Conservation (phyloP, 2,329 filamentous ascomycete species). For the Coniochaeta hoffmannii region DNA sequence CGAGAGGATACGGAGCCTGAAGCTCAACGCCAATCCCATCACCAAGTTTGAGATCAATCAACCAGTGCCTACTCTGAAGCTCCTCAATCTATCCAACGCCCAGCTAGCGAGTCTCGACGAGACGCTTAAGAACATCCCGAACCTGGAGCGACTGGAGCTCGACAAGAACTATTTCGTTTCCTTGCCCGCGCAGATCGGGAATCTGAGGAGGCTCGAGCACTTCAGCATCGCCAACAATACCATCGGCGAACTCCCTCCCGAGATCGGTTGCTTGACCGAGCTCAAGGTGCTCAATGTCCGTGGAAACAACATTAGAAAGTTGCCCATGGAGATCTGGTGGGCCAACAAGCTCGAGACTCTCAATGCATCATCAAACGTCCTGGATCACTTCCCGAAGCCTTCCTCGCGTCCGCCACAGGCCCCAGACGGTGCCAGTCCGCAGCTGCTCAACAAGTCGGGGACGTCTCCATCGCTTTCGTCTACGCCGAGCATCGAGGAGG, state of each 20-base stretch:
- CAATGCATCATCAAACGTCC: constrained; percentile 90
- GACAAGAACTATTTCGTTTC: constrained; percentile 96
- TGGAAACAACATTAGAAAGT: constrained; percentile 83
- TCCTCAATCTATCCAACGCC: constrained; percentile 82
- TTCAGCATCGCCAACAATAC: constrained; percentile 93
- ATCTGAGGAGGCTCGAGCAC: constrained; percentile 74
- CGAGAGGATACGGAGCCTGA: constrained; percentile 71
- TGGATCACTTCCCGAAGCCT: constrained; percentile 86
- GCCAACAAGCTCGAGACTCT: constrained; percentile 83
- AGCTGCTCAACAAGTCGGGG: constrained; percentile 23
- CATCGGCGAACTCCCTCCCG: constrained; percentile 72
- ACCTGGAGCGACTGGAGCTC: constrained; percentile 78
- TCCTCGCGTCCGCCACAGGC: constrained; percentile 60
- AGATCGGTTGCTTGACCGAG: constrained; percentile 82
- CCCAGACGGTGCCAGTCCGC: constrained; percentile 40
- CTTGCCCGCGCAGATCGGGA: constrained; percentile 77
- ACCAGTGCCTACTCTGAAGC: constrained; percentile 72
- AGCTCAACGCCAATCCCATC: constrained; percentile 90
- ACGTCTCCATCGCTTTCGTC: constrained; percentile 37
- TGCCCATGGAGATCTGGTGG: constrained; percentile 95
- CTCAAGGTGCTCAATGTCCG: constrained; percentile 80
- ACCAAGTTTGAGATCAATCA: constrained; percentile 82
- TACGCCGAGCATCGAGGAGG: constrained; percentile 71
- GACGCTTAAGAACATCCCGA: constrained; percentile 79
- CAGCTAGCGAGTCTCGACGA: constrained; percentile 88